These are phyloP conservation scores for Halophytophthora polymorphica DNA, from an alignment of 352 stramenopile species.

Conservation along the genomic window DNA sequence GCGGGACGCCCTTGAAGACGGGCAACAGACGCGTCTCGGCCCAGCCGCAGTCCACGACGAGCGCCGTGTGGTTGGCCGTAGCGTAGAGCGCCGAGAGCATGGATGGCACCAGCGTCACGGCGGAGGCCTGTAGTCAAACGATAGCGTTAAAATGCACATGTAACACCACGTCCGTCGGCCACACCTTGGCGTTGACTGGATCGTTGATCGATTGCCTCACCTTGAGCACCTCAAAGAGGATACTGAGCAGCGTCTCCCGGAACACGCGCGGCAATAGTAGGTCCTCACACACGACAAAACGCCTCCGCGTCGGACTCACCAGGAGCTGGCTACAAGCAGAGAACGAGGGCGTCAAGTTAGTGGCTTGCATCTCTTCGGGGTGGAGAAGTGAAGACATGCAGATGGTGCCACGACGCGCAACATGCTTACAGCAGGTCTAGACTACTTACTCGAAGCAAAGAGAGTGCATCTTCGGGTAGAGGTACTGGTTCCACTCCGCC, in stretches of 20 bases:
- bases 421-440: neutral
- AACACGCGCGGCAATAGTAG: constrained; percentile 59
- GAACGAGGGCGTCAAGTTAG: neutral
- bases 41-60: constrained; percentile 81
- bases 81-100: constrained; percentile 65
- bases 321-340: constrained; percentile 45
- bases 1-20: constrained; percentile 79
- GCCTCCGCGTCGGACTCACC: constrained; percentile 69
- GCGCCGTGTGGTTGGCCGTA: constrained; percentile 67
- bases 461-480: constrained; percentile 53
- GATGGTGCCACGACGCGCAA: no score
- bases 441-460: constrained; percentile 73
- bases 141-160: constrained; percentile 3
- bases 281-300: constrained; percentile 80
- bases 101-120: constrained; percentile 66
- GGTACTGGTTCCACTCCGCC: constrained; percentile 41
- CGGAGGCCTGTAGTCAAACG: constrained; percentile 28
- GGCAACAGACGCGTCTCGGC: constrained; percentile 68
- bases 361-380: no score
- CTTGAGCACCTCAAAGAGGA: constrained; percentile 67
- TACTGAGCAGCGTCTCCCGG: constrained; percentile 54
- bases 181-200: neutral
- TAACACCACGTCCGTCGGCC: neutral
- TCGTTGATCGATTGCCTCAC: constrained; percentile 7
- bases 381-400: no score